Percentiles rank a stretch among this genome's conserved stretches.
Evolutionary conservation across 306 rosid genomes (phyloP).

Genomic region (Rosa chinensis): DNA sequence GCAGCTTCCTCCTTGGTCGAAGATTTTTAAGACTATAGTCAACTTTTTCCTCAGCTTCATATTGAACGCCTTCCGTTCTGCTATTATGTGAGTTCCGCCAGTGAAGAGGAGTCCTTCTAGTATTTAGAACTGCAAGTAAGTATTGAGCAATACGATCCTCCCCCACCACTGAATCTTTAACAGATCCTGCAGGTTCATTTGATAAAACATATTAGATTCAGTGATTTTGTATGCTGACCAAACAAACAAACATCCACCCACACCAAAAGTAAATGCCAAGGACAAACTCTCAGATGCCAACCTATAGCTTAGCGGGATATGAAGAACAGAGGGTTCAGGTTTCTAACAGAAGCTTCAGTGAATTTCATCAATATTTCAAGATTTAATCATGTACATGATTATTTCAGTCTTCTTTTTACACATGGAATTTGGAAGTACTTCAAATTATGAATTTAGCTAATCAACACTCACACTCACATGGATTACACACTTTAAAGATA

Average conservation of each 20-base stretch:
- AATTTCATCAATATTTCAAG: not conserved
- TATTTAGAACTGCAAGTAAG: slow-evolving; percentile 72
- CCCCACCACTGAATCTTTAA: slow-evolving; percentile 86
- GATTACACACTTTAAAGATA: not conserved
- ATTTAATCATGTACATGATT: not conserved
- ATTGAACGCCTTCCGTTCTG: slow-evolving; percentile 59
- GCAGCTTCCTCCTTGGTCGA: slow-evolving; percentile 49
- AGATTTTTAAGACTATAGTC: slow-evolving; percentile 61
- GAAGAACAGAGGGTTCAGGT: not conserved
- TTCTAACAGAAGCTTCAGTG: not conserved
- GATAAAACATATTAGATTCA: not conserved
- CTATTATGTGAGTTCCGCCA: slow-evolving; percentile 67
- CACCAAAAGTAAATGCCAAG: too few relatives aligned
- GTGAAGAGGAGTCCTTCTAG: slow-evolving; percentile 76
- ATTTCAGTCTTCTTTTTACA: not conserved
- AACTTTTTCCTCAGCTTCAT: slow-evolving; percentile 39
- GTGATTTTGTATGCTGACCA: not conserved
- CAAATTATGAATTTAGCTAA: not conserved
- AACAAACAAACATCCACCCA: not conserved
- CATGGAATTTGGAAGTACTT: not conserved
- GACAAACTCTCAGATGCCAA: not conserved
- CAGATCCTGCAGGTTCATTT: slow-evolving; percentile 63
- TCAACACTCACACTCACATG: not conserved
- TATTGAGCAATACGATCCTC: slow-evolving; percentile 93
- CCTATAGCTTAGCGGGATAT: not conserved